These are phyloP conservation scores for Ilyonectria robusta DNA, from an alignment of 2,329 filamentous ascomycete genomes.

Conservation along the genomic window DNA sequence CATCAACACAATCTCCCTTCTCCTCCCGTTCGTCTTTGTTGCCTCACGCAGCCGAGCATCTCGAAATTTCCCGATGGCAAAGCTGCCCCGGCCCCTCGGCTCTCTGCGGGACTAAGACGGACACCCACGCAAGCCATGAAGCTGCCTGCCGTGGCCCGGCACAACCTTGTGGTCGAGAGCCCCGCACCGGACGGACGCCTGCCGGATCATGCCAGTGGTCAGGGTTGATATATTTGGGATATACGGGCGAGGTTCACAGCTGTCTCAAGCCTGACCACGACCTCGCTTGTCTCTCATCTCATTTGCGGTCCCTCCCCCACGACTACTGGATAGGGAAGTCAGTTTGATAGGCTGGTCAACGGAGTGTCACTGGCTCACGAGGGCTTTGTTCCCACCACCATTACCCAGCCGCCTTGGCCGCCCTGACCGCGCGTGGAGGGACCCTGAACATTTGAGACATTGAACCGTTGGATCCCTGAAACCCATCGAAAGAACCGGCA, in stretches of 20 bases:
- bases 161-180: slow-evolving; percentile 5
- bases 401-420: slow-evolving; percentile 17
- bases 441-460: slow-evolving; percentile 11
- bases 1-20: slow-evolving; percentile 5
- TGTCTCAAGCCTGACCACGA: slow-evolving; percentile 15
- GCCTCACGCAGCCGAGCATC: slow-evolving; percentile 13
- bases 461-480: slow-evolving; percentile 16
- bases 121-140: slow-evolving; percentile 19
- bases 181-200: slow-evolving; percentile 22
- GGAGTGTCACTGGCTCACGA: background rate
- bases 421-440: slow-evolving; percentile 11
- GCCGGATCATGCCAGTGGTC: slow-evolving; percentile 14
- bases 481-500: slow-evolving; percentile 36
- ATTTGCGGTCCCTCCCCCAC: slow-evolving; percentile 16
- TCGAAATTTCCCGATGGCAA: slow-evolving; percentile 21
- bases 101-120: slow-evolving; percentile 17
- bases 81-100: slow-evolving; percentile 11
- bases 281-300: slow-evolving; percentile 22
- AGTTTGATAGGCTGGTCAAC: slow-evolving; percentile 12
- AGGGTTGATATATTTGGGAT: slow-evolving; percentile 6
- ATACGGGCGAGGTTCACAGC: slow-evolving; percentile 8
- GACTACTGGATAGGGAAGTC: slow-evolving; percentile 8
- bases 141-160: background rate
- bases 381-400: background rate
- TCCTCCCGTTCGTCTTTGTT: slow-evolving; percentile 8